These are phyloP conservation scores for Trypanosoma cruzi DNA, from an alignment of 208 protist genomes.

Conservation along the genomic window DNA sequence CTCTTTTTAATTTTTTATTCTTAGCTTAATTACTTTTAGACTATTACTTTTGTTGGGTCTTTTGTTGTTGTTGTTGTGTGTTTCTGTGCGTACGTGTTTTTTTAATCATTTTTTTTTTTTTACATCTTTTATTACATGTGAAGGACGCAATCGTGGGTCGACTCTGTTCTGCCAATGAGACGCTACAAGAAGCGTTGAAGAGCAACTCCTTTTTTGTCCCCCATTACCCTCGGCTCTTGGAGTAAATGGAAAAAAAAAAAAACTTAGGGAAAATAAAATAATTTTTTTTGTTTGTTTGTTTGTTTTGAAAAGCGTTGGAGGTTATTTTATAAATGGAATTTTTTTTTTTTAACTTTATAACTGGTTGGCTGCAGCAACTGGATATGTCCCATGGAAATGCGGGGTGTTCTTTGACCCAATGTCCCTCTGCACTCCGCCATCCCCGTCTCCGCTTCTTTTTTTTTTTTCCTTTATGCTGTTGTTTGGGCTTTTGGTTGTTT, in stretches of 20 bases:
- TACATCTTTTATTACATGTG: background rate
- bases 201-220: background rate
- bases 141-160: background rate
- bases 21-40: too few species aligned
- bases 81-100: constrained; percentile 1
- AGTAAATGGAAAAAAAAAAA: background rate
- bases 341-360: too few species aligned
- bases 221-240: background rate
- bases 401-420: background rate
- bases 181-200: background rate
- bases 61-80: background rate
- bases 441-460: too few species aligned
- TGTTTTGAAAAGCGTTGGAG: too few species aligned
- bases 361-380: background rate
- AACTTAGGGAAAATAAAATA: background rate
- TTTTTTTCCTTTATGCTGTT: background rate
- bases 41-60: too few species aligned
- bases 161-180: background rate
- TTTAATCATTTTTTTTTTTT: constrained; percentile 9
- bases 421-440: background rate
- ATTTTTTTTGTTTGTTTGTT: too few species aligned
- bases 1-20: too few species aligned
- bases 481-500: background rate
- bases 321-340: too few species aligned
- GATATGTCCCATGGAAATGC: background rate